phyloP scores from a whole-genome alignment of 257 asterid species.

The Mitragyna speciosa region DNA sequence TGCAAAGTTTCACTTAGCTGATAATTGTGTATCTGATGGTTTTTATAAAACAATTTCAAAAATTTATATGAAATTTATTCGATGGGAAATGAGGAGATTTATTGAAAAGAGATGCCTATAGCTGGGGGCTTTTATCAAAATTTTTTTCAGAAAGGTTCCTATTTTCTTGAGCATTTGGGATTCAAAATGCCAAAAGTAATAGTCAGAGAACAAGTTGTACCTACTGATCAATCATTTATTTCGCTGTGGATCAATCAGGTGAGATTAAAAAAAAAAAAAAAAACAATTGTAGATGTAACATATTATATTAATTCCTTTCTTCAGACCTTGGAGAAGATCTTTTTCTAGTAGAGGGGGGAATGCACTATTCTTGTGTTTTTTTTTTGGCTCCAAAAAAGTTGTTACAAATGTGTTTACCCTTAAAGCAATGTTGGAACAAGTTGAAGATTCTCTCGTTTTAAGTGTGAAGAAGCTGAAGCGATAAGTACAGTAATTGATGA shows the following conservation, averaged over 20 bases:
- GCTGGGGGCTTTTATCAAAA: neutral
- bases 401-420: no score
- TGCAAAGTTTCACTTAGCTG: neutral
- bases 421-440: no score
- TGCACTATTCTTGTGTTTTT: no score
- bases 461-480: neutral
- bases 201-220: neutral
- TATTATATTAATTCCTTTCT: neutral
- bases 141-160: neutral
- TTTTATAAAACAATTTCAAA: no score
- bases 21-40: neutral
- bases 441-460: neutral
- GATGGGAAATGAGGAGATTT: neutral
- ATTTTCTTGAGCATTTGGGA: neutral
- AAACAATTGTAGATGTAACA: neutral
- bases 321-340: no score
- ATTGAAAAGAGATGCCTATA: neutral
- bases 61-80: no score
- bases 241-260: neutral
- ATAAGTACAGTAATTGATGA: neutral
- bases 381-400: no score
- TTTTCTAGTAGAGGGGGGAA: no score
- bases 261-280: no score
- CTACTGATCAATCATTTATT: no score
- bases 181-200: neutral